Base-by-base conservation (phyloP, 1,284 basidiomycete species). In the Moniliella sp. region DNA sequence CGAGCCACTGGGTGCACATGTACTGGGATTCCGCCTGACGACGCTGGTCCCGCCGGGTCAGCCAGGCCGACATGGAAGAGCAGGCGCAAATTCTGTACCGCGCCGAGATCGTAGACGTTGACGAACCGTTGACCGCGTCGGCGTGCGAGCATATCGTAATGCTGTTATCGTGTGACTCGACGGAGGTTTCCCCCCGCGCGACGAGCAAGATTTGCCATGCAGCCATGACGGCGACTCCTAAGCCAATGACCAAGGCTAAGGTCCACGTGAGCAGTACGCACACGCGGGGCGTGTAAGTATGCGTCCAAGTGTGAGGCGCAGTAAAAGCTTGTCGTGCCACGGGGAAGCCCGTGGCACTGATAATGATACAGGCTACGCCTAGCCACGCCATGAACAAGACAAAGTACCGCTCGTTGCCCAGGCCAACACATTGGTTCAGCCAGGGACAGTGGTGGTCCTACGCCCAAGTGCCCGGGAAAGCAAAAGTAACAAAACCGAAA, bases 381-480 rank as follows among this genome's bases (percentile, higher is more conserved):
- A 55, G 39, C 46, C 49, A 57, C 4, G 39, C 78, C 81, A 94
- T 76, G 69, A 94, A 97, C 19, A 94, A 66, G 18, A 91, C 70
- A 50, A 97, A 97, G 62, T 94, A 82, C 0, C 88, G 72, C 61
- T 94, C 86, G 55, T 97, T 97, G 57, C 88, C 69, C 4, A 94
- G 61, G 2, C 91, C 88, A 15, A 97, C 68, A 50, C 86, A 94
- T 69, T 82, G 79, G 58, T 94, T 94, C 45, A 97, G 75, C 88
- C 88, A 84, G 77, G 61, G 47, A 32, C 55, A 57, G 34, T 59
- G 56, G 35, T 59, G 56, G 32, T 59, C 56, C 30, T 36, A 29
- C 21, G 13, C 38, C 26, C 3, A n/a, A n/a, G 4, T n/a, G n/a
- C n/a, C n/a, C n/a, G n/a, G n/a, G n/a, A n/a, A n/a, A n/a, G n/a